A percentile compares a stretch with the other conserved stretches of the same genome.
These are phyloP conservation scores for Talaromyces piceae DNA, from an alignment of 2,329 filamentous ascomycete genomes.

Conservation along the genomic window DNA sequence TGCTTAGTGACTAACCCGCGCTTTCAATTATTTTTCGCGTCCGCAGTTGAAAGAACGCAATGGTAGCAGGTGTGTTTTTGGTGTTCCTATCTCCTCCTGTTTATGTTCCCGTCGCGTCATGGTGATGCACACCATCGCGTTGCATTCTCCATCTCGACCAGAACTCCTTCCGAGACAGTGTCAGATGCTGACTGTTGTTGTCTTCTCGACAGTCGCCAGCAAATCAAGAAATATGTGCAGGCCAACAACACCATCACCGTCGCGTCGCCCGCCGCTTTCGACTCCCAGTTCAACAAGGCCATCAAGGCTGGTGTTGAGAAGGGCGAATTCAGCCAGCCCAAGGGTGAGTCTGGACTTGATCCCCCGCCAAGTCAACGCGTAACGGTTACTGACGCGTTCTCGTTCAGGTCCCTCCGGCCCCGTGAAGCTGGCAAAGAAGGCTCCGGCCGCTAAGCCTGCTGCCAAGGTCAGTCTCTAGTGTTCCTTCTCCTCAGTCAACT, in stretches of 20 bases:
- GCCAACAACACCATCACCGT: constrained; percentile 60
- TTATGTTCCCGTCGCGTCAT: constrained; percentile 13
- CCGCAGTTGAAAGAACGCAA: constrained; percentile 63
- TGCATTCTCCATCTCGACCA: constrained; percentile 24
- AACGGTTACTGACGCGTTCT: background rate
- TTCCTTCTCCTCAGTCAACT: background rate
- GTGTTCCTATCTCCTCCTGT: background rate
- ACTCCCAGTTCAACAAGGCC: constrained; percentile 77
- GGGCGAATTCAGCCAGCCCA: constrained; percentile 80
- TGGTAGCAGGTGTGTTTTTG: constrained; percentile 56
- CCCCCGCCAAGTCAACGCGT: background rate
- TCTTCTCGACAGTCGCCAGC: constrained; percentile 52
- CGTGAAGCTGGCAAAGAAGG: constrained; percentile 84
- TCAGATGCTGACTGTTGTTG: background rate
- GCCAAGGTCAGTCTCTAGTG: constrained; percentile 24
- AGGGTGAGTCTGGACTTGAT: constrained; percentile 60
- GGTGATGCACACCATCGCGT: constrained; percentile 19
- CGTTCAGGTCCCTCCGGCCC: constrained; percentile 68
- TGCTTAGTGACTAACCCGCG: background rate
- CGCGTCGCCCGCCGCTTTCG: constrained; percentile 52
- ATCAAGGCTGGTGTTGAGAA: constrained; percentile 76
- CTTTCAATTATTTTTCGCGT: constrained; percentile 20
- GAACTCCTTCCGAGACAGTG: constrained; percentile 20
- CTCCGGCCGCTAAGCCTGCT: constrained; percentile 36
- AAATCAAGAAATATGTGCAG: constrained; percentile 67